Base-by-base conservation (phyloP, 345 rosid species). In the Gynandropsis gynandra region DNA sequence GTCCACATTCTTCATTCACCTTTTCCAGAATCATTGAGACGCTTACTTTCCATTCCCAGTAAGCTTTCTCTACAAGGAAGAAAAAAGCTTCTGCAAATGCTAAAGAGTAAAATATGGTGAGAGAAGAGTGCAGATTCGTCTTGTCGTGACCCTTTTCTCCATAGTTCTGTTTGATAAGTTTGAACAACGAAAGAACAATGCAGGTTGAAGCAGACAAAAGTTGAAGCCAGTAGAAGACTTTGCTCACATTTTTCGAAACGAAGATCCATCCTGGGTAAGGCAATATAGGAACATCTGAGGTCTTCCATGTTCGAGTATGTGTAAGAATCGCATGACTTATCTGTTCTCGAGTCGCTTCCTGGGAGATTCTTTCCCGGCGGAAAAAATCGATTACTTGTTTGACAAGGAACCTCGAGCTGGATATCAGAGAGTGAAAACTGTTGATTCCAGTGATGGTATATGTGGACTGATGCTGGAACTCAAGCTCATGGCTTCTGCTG, bases 401-500 rank as follows among this genome's bases (percentile, higher is more conserved):
- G 21, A 68, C 11, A 49, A 79, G 51, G 10, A 50, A 56, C 34
- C 68, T 66, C 0, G 87, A 62, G 45, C 75, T 70, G 1, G 80
- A 71, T 40, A 65, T 72, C 50, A 83, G 32, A 1, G 79, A 80
- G 0, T 76, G 54, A 57, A 89, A 86, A 63, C 75, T 77, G 64
- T 65, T 83, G 50, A 80, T 72, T 33, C 95, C 90, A 11, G 95
- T 50, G 35, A 83, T 64, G 10, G 94, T 67, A 90, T 88, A 81
- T 1, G 89, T 83, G 13, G 85, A 81, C 42, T 90, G 89, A 47
- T 81, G 96, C 58, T 90, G 98, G 72, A 88, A 66, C 63, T 90
- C 98, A 7, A 90, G 85, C 78, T 90, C 96, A 53, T 80, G 94
- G 58, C 96, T 87, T 58, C 96, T 72, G 76, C 98, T 83, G 72